phyloP scores from a whole-genome alignment of 2,329 filamentous ascomycete genomes.

The Diaporthe sp. region DNA sequence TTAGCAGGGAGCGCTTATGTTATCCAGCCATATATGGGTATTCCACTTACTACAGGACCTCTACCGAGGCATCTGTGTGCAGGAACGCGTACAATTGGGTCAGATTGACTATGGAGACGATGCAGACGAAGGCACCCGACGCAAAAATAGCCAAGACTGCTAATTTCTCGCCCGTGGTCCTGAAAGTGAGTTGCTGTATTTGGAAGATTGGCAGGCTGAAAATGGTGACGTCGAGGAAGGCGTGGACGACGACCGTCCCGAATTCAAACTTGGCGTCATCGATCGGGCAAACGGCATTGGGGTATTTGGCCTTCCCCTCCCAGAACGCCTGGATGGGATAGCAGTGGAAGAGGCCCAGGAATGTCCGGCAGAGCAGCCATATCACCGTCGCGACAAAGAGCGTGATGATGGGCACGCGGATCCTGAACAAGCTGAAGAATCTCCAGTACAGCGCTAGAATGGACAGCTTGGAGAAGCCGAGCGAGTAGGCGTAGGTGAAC shows the following conservation, averaged over 20 bases:
- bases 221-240: slow-evolving; percentile 23
- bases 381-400: slow-evolving; percentile 12
- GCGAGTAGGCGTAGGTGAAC: slow-evolving; percentile 33
- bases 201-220: slow-evolving; percentile 25
- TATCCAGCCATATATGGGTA: not conserved
- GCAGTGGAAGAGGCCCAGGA: slow-evolving; percentile 22
- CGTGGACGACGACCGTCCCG: slow-evolving; percentile 27
- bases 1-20: not conserved
- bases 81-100: slow-evolving; percentile 27
- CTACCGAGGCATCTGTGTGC: not conserved
- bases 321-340: slow-evolving; percentile 29
- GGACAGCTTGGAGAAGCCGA: slow-evolving; percentile 27
- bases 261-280: slow-evolving; percentile 29
- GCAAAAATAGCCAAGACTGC: slow-evolving; percentile 19
- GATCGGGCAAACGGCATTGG: slow-evolving; percentile 8
- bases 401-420: slow-evolving; percentile 25
- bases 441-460: slow-evolving; percentile 30
- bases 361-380: slow-evolving; percentile 28
- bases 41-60: slow-evolving; percentile 17
- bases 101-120: slow-evolving; percentile 27
- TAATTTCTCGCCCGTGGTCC: not conserved
- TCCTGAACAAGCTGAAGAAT: slow-evolving; percentile 26
- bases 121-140: slow-evolving; percentile 13
- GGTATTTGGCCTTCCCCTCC: slow-evolving; percentile 10
- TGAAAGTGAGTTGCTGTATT: slow-evolving; percentile 6